Conservation (phyloP, 306 rosid genomes). For the Cucumis sativus region Cucumber_9930_V3 NC_026658.2:2880501-2881000, state of each 20-base stretch:
- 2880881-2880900: not conserved
- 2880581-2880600: too few relatives aligned
- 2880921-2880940: not conserved
- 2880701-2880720: too few relatives aligned
- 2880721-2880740: too few relatives aligned
- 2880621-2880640: too few relatives aligned
- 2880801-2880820: not conserved
- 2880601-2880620: too few relatives aligned
- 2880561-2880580: too few relatives aligned
- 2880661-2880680: too few relatives aligned
- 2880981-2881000: not conserved
- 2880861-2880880: not conserved
- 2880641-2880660: too few relatives aligned
- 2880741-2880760: not conserved
- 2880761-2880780: not conserved
- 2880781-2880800: not conserved
- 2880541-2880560: too few relatives aligned
- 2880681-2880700: too few relatives aligned
- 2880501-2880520: too few relatives aligned
- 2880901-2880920: not conserved
- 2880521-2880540: too few relatives aligned
- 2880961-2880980: not conserved
- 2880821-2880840: not conserved
- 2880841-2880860: not conserved
- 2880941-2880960: not conserved